phyloP scores from a whole-genome alignment of 768 basidiomycete genomes.

The Boletellus ananas region DNA sequence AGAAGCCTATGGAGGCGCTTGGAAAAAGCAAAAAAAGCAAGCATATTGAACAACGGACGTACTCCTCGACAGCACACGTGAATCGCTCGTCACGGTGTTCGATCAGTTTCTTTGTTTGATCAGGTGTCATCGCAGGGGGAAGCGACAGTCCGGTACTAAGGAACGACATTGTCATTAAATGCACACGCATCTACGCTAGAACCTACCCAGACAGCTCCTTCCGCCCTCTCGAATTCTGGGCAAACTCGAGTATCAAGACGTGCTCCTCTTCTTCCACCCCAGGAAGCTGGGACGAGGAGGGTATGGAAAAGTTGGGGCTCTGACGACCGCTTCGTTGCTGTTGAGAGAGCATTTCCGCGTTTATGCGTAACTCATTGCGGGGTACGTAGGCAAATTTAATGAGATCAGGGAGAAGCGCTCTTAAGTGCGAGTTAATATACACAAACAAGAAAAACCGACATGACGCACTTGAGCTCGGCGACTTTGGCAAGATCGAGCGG shows the following conservation, averaged over 20 bases:
- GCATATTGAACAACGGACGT: slow-evolving; percentile 12
- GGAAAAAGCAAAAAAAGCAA: neutral
- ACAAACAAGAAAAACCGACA: neutral
- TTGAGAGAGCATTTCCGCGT: slow-evolving; percentile 34
- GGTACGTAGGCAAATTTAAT: slow-evolving; percentile 83
- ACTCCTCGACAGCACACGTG: slow-evolving; percentile 66
- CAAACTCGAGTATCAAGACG: slow-evolving; percentile 50
- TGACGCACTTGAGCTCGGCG: slow-evolving; percentile 73
- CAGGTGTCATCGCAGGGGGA: slow-evolving; percentile 44
- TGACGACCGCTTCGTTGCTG: slow-evolving; percentile 25
- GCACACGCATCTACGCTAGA: neutral
- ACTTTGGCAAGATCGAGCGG: slow-evolving; percentile 75
- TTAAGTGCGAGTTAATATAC: slow-evolving; percentile 22
- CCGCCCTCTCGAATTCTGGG: slow-evolving; percentile 39
- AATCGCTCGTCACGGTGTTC: slow-evolving; percentile 68
- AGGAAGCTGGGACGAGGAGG: slow-evolving; percentile 26
- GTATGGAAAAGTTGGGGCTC: slow-evolving; percentile 41
- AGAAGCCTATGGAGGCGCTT: slow-evolving; percentile 46
- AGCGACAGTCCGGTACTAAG: slow-evolving; percentile 19
- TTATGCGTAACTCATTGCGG: slow-evolving; percentile 53
- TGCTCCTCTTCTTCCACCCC: slow-evolving; percentile 39
- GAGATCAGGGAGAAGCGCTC: slow-evolving; percentile 77
- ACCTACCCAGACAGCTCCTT: slow-evolving; percentile 27
- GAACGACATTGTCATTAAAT: neutral
- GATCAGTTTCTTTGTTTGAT: slow-evolving; percentile 64